Conservation (phyloP, 331 rosid genomes). For the Malus hybrid region DNA sequence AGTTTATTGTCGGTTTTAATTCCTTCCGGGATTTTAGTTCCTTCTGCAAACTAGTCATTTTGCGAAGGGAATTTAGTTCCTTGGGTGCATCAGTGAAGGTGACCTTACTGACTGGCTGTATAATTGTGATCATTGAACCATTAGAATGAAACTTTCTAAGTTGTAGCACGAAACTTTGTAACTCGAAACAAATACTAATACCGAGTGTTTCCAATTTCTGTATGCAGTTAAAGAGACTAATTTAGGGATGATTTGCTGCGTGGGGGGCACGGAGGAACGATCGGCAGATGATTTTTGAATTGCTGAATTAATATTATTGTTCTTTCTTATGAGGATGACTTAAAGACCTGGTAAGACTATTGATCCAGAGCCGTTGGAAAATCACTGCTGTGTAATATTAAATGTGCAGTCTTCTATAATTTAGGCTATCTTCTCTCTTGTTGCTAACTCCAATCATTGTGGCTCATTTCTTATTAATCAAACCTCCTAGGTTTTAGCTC, state of each 20-base stretch:
- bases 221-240: conserved; percentile 36
- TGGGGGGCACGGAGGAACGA: conserved; percentile 14
- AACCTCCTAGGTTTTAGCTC: too few relatives aligned
- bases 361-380: conserved; percentile 21
- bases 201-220: conserved; percentile 3
- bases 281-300: conserved; percentile 19
- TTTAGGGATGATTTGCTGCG: conserved; percentile 15
- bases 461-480: too few relatives aligned
- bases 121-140: not conserved
- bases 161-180: not conserved
- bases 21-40: not conserved
- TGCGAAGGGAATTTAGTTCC: not conserved
- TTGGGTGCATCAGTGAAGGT: not conserved
- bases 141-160: not conserved
- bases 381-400: conserved; percentile 12
- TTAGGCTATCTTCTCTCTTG: not conserved
- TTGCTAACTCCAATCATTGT: too few relatives aligned
- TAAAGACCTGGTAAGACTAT: conserved; percentile 12
- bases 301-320: conserved; percentile 20
- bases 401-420: conserved; percentile 26
- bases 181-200: not conserved
- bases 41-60: not conserved
- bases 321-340: conserved; percentile 25
- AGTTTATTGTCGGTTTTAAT: not conserved
- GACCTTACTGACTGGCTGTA: not conserved